Base-by-base conservation (phyloP, 306 rosid species). In the Citrullus colocynthis region DNA sequence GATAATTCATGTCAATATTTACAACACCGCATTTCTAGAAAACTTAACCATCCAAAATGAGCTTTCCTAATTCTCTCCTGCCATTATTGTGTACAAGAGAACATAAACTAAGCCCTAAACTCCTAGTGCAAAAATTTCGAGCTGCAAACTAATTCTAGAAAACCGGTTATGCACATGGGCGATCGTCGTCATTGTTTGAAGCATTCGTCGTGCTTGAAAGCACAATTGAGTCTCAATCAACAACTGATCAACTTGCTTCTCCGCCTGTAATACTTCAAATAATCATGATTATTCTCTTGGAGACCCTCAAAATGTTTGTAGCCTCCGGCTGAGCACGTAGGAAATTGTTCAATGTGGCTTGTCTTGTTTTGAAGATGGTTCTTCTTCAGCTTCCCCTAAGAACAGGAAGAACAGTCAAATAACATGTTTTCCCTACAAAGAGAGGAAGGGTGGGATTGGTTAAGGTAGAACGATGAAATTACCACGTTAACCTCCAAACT, bases 211-310 rank as follows among this genome's bases (percentile, higher is more conserved):
- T 4, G 52, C 57, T 42, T 7, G 34, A 63, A 3, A 78, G 21
- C 63, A 65, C 17, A 39, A 16, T 32, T 14, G 71, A 60, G 57
- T 32, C 41, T 44, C 39, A 13, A 39, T 78, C 18, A 76, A 14
- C 65, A 37, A 55, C 42, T 49, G 55, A 60, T 17, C 39, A 81
- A 28, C 76, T 73, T 84, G 85, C 80, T 88, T 76, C 87, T 91
- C 58, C 90, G 78, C 36, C 28, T 78, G 83, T 82, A 89, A 62
- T 41, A 83, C 84, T 82, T 85, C n/a, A 10, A 52, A 36, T 17
- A 63, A 24, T 17, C 37, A 65, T 30, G 32, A 32, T 18, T 77
- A 54, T 28, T 74, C 34, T 60, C 32, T 57, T 18, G 51, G 52
- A 41, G 45, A 58, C 15, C 81, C 60, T 65, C 74, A 60, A 54